Evolutionary conservation across 2,329 filamentous ascomycete genomes (phyloP).

Genomic region (Bipolaris bicolor): DNA sequence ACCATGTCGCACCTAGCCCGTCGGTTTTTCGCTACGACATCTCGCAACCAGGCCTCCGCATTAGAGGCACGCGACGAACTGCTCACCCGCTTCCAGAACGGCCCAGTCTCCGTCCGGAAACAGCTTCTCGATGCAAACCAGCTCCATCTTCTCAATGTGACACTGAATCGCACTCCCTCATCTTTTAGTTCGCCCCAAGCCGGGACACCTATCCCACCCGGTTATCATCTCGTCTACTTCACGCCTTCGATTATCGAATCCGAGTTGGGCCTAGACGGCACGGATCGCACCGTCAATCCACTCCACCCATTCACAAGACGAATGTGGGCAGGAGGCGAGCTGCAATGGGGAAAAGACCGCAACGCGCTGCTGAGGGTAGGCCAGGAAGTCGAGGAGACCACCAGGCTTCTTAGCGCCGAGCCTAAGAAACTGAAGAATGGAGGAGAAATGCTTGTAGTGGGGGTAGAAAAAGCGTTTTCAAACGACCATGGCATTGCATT

Average conservation of each 20-base stretch:
- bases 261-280: slow-evolving; percentile 77
- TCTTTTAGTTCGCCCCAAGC: slow-evolving; percentile 26
- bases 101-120: slow-evolving; percentile 37
- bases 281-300: slow-evolving; percentile 79
- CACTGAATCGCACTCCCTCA: slow-evolving; percentile 34
- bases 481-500: slow-evolving; percentile 43
- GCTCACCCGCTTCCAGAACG: slow-evolving; percentile 37
- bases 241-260: slow-evolving; percentile 71
- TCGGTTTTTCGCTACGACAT: slow-evolving; percentile 29
- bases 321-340: slow-evolving; percentile 88
- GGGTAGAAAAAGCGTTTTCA: slow-evolving; percentile 61
- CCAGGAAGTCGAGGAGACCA: slow-evolving; percentile 51
- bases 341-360: slow-evolving; percentile 60
- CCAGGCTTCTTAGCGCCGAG: slow-evolving; percentile 54
- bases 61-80: slow-evolving; percentile 40
- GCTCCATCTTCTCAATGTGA: slow-evolving; percentile 38
- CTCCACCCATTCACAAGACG: slow-evolving; percentile 73
- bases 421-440: slow-evolving; percentile 58
- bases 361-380: slow-evolving; percentile 33
- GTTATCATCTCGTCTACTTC: slow-evolving; percentile 89
- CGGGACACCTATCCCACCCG: slow-evolving; percentile 61
- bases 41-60: slow-evolving; percentile 29
- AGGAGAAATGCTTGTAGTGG: slow-evolving; percentile 64
- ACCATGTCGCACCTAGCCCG: slow-evolving; percentile 27
- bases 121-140: slow-evolving; percentile 45